Percentiles rank a stretch among this genome's conserved stretches.
These are phyloP conservation scores for Thinopyrum elongatum DNA, from an alignment of 176 grass and related monocot genomes.

Conservation along the genomic window DNA sequence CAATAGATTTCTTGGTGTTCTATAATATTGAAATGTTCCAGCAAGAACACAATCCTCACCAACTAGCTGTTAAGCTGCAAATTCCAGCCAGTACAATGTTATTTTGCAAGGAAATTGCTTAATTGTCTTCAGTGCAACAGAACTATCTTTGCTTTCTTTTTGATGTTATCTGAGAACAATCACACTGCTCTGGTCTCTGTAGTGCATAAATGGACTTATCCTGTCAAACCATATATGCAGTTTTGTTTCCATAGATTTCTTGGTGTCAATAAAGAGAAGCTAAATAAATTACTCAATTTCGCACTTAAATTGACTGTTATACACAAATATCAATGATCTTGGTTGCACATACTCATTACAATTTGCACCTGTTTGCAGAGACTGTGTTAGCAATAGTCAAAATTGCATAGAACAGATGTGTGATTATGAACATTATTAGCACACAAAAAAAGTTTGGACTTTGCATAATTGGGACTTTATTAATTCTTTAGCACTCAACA, in stretches of 20 bases:
- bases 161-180: background rate
- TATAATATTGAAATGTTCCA: background rate
- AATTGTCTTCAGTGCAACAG: background rate
- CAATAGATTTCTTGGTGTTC: background rate
- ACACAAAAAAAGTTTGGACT: too few relatives aligned
- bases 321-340: too few relatives aligned
- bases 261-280: too few relatives aligned
- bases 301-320: too few relatives aligned
- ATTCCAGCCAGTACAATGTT: background rate
- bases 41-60: background rate
- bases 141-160: background rate
- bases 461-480: too few relatives aligned
- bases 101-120: background rate
- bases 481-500: too few relatives aligned
- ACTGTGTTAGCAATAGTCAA: background rate
- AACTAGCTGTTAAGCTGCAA: conserved; percentile 17
- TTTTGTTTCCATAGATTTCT: too few relatives aligned
- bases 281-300: too few relatives aligned
- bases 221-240: background rate
- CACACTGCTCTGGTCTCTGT: background rate
- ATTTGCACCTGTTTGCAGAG: background rate
- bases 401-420: too few relatives aligned
- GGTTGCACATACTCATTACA: too few relatives aligned
- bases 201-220: background rate
- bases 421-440: too few relatives aligned